Evolutionary conservation across 257 asterid species (phyloP).

Genomic region (Capsicum rhomboideum): DNA sequence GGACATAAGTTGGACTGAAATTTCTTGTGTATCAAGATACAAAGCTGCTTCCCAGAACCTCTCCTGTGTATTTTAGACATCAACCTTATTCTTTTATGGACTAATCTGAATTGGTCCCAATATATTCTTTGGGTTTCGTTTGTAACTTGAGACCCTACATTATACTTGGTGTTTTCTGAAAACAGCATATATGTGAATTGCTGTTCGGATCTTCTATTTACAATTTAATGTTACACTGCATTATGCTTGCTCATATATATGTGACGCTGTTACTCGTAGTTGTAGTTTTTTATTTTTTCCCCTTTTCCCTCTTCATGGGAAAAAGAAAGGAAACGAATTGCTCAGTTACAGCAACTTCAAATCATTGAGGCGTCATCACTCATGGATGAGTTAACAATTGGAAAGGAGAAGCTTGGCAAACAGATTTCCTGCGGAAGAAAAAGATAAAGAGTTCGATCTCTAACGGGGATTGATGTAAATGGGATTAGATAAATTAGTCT

Average conservation of each 20-base stretch:
- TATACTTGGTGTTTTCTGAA: background rate
- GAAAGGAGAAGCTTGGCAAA: background rate
- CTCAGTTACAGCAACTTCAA: background rate
- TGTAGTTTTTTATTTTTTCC: background rate
- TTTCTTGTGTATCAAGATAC: background rate
- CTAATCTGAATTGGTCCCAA: background rate
- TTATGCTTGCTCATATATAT: background rate
- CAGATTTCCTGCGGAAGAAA: no score
- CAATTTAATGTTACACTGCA: background rate
- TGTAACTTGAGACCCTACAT: background rate
- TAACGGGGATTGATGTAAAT: no score
- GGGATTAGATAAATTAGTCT: no score
- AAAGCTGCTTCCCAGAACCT: background rate
- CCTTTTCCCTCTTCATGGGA: background rate
- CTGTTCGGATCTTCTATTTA: background rate
- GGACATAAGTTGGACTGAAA: background rate
- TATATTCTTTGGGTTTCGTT: background rate
- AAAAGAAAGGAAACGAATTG: background rate
- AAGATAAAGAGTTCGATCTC: background rate
- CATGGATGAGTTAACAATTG: background rate
- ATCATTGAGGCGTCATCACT: background rate
- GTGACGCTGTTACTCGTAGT: background rate
- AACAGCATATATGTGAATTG: background rate
- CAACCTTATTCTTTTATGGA: background rate
- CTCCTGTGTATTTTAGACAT: background rate